Conservation (phyloP, 2,329 filamentous ascomycete genomes). For the Claviceps africana region DNA sequence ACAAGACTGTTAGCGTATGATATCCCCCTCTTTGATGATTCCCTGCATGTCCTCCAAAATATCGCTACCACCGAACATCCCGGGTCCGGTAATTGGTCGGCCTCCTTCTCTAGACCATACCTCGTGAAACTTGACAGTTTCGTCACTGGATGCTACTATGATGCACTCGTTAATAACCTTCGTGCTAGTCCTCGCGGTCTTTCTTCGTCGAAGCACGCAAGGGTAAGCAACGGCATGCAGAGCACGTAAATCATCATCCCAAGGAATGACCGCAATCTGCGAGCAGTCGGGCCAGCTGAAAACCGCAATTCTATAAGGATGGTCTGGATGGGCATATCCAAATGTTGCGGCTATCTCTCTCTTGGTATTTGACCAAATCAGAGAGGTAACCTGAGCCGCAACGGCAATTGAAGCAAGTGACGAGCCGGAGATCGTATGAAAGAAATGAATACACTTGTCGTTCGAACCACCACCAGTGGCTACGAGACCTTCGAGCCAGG, state of each 20-base stretch:
- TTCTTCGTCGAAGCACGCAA: conserved; percentile 23
- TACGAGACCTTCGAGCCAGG: conserved; percentile 76
- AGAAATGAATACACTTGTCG: conserved; percentile 93
- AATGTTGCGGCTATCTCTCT: conserved; percentile 89
- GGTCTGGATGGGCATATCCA: conserved; percentile 82
- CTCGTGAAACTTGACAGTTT: conserved; percentile 89
- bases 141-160: conserved; percentile 81
- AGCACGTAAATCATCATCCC: conserved; percentile 64
- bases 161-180: conserved; percentile 44
- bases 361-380: conserved; percentile 77
- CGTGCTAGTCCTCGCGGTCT: conserved; percentile 11
- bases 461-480: conserved; percentile 89
- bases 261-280: conserved; percentile 74
- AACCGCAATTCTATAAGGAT: conserved; percentile 76
- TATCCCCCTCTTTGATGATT: conserved; percentile 57
- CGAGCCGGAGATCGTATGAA: conserved; percentile 70
- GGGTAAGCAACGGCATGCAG: conserved; percentile 83
- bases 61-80: conserved; percentile 65
- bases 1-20: conserved; percentile 46
- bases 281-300: conserved; percentile 90
- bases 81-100: conserved; percentile 34
- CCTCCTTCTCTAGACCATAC: conserved; percentile 62
- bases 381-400: conserved; percentile 79
- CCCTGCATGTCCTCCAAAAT: conserved; percentile 74
- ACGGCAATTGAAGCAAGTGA: conserved; percentile 84